phyloP scores from a whole-genome alignment of 1,284 basidiomycete species.

The Moniliophthora roreri region DNA sequence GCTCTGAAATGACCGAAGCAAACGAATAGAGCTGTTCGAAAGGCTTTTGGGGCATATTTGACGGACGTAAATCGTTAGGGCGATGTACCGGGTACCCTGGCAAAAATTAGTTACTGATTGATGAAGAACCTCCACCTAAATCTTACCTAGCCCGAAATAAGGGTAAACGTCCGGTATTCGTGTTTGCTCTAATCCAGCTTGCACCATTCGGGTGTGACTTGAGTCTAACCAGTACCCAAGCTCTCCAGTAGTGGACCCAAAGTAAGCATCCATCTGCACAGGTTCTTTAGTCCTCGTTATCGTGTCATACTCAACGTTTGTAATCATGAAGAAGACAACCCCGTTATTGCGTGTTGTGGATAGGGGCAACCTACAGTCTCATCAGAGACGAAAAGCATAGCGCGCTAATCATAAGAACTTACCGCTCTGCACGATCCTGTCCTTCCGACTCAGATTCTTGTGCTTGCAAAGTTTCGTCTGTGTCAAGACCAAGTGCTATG shows the following conservation, averaged over 20 bases:
- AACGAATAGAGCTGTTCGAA: conserved; percentile 50
- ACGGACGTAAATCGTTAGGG: background rate
- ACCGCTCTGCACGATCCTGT: conserved; percentile 27
- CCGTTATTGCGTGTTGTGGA: conserved; percentile 27
- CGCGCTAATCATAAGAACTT: background rate
- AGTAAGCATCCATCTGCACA: conserved; percentile 41
- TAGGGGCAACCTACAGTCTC: conserved; percentile 6
- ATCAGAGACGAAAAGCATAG: background rate
- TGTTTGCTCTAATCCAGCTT: conserved; percentile 76
- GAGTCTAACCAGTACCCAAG: conserved; percentile 88
- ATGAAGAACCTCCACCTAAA: background rate
- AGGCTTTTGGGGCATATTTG: conserved; percentile 26
- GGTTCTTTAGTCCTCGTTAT: conserved; percentile 32
- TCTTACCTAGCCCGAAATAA: conserved; percentile 57
- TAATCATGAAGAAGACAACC: conserved; percentile 73
- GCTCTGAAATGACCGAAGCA: conserved; percentile 54
- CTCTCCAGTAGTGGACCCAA: conserved; percentile 59
- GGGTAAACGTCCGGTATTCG: conserved; percentile 59
- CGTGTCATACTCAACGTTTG: conserved; percentile 71
- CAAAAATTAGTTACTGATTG: background rate
- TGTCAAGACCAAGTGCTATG: conserved; percentile 71
- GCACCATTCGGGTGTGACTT: conserved; percentile 70
- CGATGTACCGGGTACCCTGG: background rate
- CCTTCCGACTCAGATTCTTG: conserved; percentile 30
- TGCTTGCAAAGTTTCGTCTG: conserved; percentile 40